Evolutionary conservation across 768 basidiomycete genomes (phyloP), one percentile per base, ranked within the genome.

Genomic region (Xanthoconium purpureum): DNA sequence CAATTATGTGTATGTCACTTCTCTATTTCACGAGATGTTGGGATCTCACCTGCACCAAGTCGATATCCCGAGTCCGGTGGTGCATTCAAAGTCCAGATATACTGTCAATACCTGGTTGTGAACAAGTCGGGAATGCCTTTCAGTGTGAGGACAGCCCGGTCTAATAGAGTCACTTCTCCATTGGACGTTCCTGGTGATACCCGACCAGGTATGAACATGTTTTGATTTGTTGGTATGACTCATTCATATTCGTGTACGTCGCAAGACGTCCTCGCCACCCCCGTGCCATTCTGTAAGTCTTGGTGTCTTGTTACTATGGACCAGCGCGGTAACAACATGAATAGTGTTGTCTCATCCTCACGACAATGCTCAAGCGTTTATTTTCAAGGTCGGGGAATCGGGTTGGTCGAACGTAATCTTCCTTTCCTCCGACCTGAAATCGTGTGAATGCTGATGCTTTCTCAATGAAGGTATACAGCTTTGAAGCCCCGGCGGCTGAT

Each of bases 11-110:
- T 96, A 70, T 56, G 91, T 75, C 15, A 17, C n/a, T 28, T 46
- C 30, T 38, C 20, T 42, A 10, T 42, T 30, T 36, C 12, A 9
- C 18, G 17, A 20, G 37, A n/a, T 47, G 20, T 36, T 6, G 30
- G 28, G 11, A 38, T 43, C 60, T 64, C 24, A 70, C 46, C 35
- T 46, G 39, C 47, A 2, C 43, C 32, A 48, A 86, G 89, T 20
- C 86, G 85, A 50, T 89, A 90, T 72, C 84, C 91, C 8, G 84
- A 97, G 50, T 89, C 95, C 7, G 97, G 95, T 2, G 94, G 95
- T 24, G 94, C 95, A 1, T 95, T 97, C 80, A 94, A 89, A 71
- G 91, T 97, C 0, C 96, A 98, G 70, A 84, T 99, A 44, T 98
- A 91, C 68, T 84, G 84, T 59, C 94, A 95, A 3, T 98, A 88